Percentiles rank a stretch among this genome's conserved stretches.
Conservation (phyloP, 1,284 basidiomycete genomes). For the Apiotrichum mycotoxinovorans region DNA sequence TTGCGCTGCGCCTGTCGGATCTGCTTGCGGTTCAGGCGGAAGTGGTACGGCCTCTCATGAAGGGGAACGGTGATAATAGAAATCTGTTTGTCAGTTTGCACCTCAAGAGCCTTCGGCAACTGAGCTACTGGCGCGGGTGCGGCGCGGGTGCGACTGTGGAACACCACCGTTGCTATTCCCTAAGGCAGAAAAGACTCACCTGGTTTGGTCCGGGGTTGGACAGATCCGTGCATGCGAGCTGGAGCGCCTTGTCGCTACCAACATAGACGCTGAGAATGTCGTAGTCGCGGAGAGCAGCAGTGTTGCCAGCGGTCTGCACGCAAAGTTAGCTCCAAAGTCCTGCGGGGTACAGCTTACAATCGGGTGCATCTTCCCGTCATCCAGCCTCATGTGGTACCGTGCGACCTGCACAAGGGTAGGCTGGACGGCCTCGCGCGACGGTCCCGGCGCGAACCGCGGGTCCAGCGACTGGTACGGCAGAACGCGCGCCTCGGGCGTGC, state of each 20-base stretch:
- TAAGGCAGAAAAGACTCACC: slow-evolving; percentile 28
- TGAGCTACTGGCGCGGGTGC: no score
- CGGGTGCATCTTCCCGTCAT: slow-evolving; percentile 44
- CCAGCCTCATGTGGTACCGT: slow-evolving; percentile 43
- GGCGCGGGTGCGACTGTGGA: no score
- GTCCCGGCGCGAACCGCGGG: slow-evolving; percentile 26
- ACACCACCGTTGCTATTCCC: no score
- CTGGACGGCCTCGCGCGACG: slow-evolving; percentile 7
- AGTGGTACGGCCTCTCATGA: slow-evolving; percentile 45
- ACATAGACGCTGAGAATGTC: slow-evolving; percentile 45
- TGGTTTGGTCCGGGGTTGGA: slow-evolving; percentile 48
- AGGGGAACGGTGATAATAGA: slow-evolving; percentile 49
- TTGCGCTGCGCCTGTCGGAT: slow-evolving; percentile 46
- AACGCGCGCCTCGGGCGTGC: slow-evolving; percentile 9
- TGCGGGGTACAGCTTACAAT: no score
- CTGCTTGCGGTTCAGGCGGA: slow-evolving; percentile 44
- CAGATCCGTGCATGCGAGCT: slow-evolving; percentile 46
- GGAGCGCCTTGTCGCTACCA: slow-evolving; percentile 45
- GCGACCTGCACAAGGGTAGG: slow-evolving; percentile 43
- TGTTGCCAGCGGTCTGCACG: slow-evolving; percentile 38
- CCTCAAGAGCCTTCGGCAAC: no score
- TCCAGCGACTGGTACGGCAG: slow-evolving; percentile 44
- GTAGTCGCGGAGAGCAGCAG: slow-evolving; percentile 34
- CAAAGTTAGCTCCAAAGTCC: slow-evolving; percentile 5
- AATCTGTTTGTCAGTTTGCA: slow-evolving; percentile 24